Percentiles rank a stretch among this genome's conserved stretches.
phyloP scores from a whole-genome alignment of 2,329 filamentous ascomycete species.

The Tolypocladium inflatum region DNA sequence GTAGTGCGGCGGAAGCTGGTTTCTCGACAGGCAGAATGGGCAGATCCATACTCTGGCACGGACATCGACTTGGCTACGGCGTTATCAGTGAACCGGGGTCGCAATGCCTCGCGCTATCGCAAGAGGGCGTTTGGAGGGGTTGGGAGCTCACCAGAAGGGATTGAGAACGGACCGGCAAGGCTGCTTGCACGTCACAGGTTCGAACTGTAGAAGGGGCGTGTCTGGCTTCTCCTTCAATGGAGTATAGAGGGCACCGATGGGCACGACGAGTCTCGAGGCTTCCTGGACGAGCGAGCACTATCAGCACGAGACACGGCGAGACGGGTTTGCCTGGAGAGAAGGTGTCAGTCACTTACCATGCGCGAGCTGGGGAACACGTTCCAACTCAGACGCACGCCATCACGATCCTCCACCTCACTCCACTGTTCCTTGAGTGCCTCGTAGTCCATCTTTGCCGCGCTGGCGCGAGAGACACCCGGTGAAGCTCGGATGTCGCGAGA shows the following conservation, averaged over 20 bases:
- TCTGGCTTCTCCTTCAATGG: constrained; percentile 91
- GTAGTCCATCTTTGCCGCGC: constrained; percentile 61
- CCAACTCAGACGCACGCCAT: constrained; percentile 95
- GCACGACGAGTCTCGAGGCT: constrained; percentile 88
- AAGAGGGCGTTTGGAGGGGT: not conserved
- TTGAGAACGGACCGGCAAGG: constrained; percentile 95
- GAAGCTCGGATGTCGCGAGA: not conserved
- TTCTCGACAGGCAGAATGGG: constrained; percentile 77
- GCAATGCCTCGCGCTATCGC: not conserved
- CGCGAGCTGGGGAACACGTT: constrained; percentile 97
- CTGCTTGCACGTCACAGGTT: constrained; percentile 92
- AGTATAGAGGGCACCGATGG: constrained; percentile 92
- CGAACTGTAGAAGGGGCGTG: constrained; percentile 83
- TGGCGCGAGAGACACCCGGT: not conserved
- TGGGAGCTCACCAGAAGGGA: constrained; percentile 71
- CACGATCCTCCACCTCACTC: constrained; percentile 91
- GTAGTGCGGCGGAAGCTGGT: constrained; percentile 76
- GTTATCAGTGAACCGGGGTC: constrained; percentile 12
- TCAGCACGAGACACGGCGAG: not conserved
- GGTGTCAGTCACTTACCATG: constrained; percentile 56
- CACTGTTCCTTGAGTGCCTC: constrained; percentile 91
- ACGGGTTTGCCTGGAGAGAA: not conserved
- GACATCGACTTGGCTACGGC: constrained; percentile 65
- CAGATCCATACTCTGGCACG: constrained; percentile 82
- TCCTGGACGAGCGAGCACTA: constrained; percentile 44